These are phyloP conservation scores for Aureobasidium sp. DNA, from an alignment of 2,329 filamentous ascomycete genomes.

Conservation along the genomic window DNA sequence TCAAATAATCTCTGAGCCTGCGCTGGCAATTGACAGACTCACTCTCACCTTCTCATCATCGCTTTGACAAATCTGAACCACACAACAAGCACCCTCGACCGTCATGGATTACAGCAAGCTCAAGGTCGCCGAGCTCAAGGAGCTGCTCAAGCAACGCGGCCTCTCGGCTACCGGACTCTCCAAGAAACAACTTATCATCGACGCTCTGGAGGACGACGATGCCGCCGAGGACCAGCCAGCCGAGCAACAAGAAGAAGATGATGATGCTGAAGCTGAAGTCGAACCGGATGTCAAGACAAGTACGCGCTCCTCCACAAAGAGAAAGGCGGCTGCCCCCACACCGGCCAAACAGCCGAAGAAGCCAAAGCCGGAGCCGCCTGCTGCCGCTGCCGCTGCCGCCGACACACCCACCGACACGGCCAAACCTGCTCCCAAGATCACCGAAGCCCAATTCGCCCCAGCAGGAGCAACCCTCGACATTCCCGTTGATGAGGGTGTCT, in stretches of 20 bases:
- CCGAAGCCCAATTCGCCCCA: slow-evolving; percentile 37
- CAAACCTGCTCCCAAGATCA: slow-evolving; percentile 27
- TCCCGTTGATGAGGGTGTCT: slow-evolving; percentile 38
- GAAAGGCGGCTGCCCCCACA: neutral
- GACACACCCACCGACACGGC: slow-evolving; percentile 24
- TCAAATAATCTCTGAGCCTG: neutral
- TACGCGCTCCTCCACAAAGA: slow-evolving; percentile 7
- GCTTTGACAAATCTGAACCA: too few relatives aligned
- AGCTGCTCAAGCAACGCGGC: slow-evolving; percentile 31
- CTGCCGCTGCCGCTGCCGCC: neutral
- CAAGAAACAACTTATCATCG: slow-evolving; percentile 33
- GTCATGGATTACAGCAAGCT: slow-evolving; percentile 31
- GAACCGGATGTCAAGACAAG: slow-evolving; percentile 25
- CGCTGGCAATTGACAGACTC: neutral
- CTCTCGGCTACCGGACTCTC: slow-evolving; percentile 33
- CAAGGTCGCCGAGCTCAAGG: slow-evolving; percentile 32
- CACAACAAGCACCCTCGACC: neutral
- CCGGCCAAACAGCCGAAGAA: slow-evolving; percentile 17
- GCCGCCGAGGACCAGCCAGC: neutral
- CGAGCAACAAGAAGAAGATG: neutral
- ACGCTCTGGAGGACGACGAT: slow-evolving; percentile 29
- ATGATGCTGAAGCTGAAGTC: neutral
- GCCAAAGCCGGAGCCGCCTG: slow-evolving; percentile 12
- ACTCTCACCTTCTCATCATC: neutral
- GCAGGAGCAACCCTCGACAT: slow-evolving; percentile 35